These are phyloP conservation scores for Neurospora sp. DNA, from an alignment of 2,329 filamentous ascomycete genomes.

Conservation along the genomic window DNA sequence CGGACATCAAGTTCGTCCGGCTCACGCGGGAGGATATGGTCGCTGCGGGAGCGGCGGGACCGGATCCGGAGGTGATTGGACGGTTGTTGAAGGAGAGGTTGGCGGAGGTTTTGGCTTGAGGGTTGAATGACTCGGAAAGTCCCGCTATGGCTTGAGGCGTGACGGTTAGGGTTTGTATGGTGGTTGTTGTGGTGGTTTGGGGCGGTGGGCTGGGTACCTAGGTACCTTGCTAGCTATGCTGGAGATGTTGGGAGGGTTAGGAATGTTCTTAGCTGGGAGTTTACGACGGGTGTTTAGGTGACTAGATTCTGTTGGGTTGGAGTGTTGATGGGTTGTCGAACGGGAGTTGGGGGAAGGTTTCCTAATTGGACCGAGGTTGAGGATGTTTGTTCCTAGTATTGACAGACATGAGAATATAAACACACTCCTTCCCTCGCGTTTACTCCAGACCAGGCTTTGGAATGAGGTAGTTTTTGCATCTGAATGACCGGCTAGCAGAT, in stretches of 20 bases:
- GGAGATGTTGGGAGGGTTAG: background rate
- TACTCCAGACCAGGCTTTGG: background rate
- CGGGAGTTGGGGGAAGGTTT: background rate
- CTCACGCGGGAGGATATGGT: conserved; percentile 9
- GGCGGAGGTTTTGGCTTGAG: background rate
- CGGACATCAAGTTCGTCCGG: conserved; percentile 6
- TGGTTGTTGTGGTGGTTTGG: background rate
- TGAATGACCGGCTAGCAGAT: background rate
- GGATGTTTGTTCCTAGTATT: background rate
- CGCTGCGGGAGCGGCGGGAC: conserved; percentile 4
- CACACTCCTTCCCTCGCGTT: background rate
- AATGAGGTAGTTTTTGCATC: background rate
- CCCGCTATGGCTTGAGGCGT: background rate
- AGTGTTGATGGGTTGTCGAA: background rate
- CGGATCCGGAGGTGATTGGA: conserved; percentile 10
- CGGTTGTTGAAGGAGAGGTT: conserved; percentile 8
- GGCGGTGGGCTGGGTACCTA: background rate
- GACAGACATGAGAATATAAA: background rate
- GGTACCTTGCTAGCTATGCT: background rate
- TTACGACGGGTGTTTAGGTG: background rate
- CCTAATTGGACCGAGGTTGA: background rate
- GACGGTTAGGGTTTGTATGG: too few relatives aligned
- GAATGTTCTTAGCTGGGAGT: background rate
- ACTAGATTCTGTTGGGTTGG: background rate
- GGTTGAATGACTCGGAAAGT: background rate